Base-by-base conservation (phyloP, 2,329 filamentous ascomycete genomes). In the Aspergillus fijiensis region DNA sequence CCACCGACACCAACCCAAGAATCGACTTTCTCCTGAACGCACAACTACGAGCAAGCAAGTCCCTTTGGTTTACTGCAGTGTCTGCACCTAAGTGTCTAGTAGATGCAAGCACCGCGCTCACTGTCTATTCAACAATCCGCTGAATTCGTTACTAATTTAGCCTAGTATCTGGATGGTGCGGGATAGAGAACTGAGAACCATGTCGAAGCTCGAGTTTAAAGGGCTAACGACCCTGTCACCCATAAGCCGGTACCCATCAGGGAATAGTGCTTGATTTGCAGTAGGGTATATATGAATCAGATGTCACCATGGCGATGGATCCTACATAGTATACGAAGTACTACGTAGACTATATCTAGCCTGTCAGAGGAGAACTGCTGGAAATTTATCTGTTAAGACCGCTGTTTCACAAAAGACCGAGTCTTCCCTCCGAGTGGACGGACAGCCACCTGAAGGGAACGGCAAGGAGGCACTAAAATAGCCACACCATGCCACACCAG, bases 331-430 rank as follows among this genome's bases (percentile, higher is more conserved):
- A 29, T 29, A 29, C 27, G 27, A 2, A 29, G 5, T 29, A 9
- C 27, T 29, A 29, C 33, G 33, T 35, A 35, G 33, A 29, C 27
- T 9, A 7, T 9, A 10, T 29, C 27, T 35, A 16, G 14, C 14
- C 33, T 16, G 33, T 35, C 33, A 35, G 33, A 29, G 16, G 33
- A 23, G 29, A 48, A 33, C 25, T 16, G 33, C 23, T 55, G 53
- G 25, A 14, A 23, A 27, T 27, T 25, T 53, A n/a, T 29, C 21
- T 25, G 19, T 27, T 27, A 52, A 42, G 42, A 35, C 53, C 53
- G 42, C 27, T 25, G 45, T 55, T 55, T 55, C 53, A 55, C 21
- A 33, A 47, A 25, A n/a, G 14, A 27, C 53, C 48, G 31, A 55
- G 35, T 19, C 39, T 45, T 16, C 16, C 16, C 16, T 7, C 16